Conservation (phyloP, 208 protist genomes). For the Tritrichomonas foetus region DNA sequence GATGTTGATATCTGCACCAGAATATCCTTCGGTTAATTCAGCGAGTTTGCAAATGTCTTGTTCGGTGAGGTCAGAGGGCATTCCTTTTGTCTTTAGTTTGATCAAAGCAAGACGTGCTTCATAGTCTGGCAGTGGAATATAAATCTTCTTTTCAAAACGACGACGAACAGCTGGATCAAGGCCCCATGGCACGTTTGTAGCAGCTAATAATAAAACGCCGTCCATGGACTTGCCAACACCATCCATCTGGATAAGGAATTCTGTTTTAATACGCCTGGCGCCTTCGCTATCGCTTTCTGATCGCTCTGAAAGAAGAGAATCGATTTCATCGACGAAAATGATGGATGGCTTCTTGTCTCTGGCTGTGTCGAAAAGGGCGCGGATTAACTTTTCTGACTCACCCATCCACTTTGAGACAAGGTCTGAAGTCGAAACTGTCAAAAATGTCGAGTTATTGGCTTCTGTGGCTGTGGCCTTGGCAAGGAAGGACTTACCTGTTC, state of each 20-base stretch:
- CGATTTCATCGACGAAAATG: slow-evolving; percentile 99
- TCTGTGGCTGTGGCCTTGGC: slow-evolving; percentile 75
- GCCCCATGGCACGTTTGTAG: slow-evolving; percentile 74
- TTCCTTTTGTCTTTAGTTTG: slow-evolving; percentile 45
- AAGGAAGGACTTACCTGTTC: slow-evolving; percentile 79
- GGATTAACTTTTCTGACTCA: slow-evolving; percentile 49
- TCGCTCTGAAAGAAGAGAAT: slow-evolving; percentile 80
- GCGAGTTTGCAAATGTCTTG: neutral
- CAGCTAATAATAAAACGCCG: slow-evolving; percentile 66
- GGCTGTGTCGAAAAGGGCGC: slow-evolving; percentile 42
- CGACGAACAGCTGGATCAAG: slow-evolving; percentile 68
- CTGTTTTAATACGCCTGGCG: slow-evolving; percentile 92
- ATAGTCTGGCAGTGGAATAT: slow-evolving; percentile 64
- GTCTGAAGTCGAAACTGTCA: slow-evolving; percentile 86
- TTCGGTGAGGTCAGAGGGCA: slow-evolving; percentile 20
- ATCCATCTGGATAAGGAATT: slow-evolving; percentile 81
- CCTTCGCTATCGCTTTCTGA: slow-evolving; percentile 72
- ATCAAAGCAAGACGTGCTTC: slow-evolving; percentile 50
- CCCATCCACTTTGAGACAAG: slow-evolving; percentile 79
- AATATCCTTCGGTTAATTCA: slow-evolving; percentile 48
- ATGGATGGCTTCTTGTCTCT: slow-evolving; percentile 78
- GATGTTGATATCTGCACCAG: slow-evolving; percentile 53
- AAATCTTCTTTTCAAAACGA: slow-evolving; percentile 67
- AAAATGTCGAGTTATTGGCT: slow-evolving; percentile 82
- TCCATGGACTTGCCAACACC: slow-evolving; percentile 55